phyloP scores from a whole-genome alignment of 2,329 filamentous ascomycete genomes.

The Aureobasidium sp. region DNA sequence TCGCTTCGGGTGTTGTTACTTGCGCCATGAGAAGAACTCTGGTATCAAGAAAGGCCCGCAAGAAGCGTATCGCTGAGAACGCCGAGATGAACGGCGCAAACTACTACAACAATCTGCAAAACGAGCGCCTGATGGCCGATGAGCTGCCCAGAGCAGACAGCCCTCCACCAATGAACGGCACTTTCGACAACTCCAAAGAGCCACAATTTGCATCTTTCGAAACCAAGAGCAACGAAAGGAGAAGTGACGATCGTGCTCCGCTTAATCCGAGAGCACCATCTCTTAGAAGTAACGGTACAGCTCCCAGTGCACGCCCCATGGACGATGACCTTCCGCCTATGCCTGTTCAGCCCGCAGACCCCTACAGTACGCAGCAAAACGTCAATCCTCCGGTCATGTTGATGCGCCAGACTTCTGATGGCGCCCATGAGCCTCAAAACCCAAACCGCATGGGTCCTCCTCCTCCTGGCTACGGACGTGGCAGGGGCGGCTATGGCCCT shows the following conservation, averaged over 20 bases:
- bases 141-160: constrained; percentile 43
- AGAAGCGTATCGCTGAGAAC: constrained; percentile 85
- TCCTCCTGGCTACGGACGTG: constrained; percentile 22
- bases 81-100: constrained; percentile 96
- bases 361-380: constrained; percentile 35
- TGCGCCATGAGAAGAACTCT: constrained; percentile 93
- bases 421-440: constrained; percentile 35
- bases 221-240: constrained; percentile 48
- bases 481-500: constrained; percentile 23
- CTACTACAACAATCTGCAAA: constrained; percentile 57
- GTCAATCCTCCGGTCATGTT: constrained; percentile 50
- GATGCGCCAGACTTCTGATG: constrained; percentile 42
- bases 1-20: constrained; percentile 73
- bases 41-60: constrained; percentile 85
- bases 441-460: constrained; percentile 29
- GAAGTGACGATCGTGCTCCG: constrained; percentile 62
- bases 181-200: constrained; percentile 48
- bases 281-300: constrained; percentile 33
- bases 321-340: constrained; percentile 36
- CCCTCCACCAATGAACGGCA: constrained; percentile 46
- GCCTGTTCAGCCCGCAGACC: constrained; percentile 21
- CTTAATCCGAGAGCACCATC: constrained; percentile 60
- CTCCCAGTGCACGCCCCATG: constrained; percentile 30
- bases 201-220: constrained; percentile 60
- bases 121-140: constrained; percentile 34